These are phyloP conservation scores for Aspergillus sp. DNA, from an alignment of 2,329 filamentous ascomycete genomes.

Conservation along the genomic window DNA sequence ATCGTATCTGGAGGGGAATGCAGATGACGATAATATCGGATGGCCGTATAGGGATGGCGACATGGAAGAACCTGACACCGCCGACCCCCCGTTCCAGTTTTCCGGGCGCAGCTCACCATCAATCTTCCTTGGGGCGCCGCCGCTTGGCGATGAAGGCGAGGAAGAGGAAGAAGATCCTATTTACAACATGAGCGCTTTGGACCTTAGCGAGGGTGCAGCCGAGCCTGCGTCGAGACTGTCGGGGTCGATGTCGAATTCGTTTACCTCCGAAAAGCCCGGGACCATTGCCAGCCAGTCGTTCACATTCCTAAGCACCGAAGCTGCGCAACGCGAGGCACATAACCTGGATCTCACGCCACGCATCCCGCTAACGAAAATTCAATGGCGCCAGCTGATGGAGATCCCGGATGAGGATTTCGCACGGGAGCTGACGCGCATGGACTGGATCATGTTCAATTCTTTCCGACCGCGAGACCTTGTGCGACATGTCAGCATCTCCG, in stretches of 20 bases:
- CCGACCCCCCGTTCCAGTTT: constrained; percentile 44
- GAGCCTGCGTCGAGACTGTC: constrained; percentile 43
- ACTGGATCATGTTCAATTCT: constrained; percentile 97
- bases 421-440: constrained; percentile 88
- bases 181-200: constrained; percentile 42
- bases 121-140: constrained; percentile 31
- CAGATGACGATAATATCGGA: constrained; percentile 85
- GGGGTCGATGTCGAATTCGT: constrained; percentile 41
- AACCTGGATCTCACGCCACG: constrained; percentile 69
- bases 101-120: constrained; percentile 46
- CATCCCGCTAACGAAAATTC: constrained; percentile 74
- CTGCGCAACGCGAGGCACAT: constrained; percentile 77
- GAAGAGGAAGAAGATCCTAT: constrained; percentile 41
- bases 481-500: constrained; percentile 78
- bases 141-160: constrained; percentile 26
- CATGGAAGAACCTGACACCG: constrained; percentile 46
- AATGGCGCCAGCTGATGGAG: constrained; percentile 90
- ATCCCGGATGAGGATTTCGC: constrained; percentile 82
- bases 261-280: constrained; percentile 41
- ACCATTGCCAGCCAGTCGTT: constrained; percentile 47
- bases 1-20: constrained; percentile 71
- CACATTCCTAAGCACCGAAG: constrained; percentile 56
- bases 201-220: constrained; percentile 42
- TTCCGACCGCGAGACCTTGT: constrained; percentile 92
- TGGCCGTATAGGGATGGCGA: constrained; percentile 85